Evolutionary conservation across 352 stramenopile species (phyloP), one percentile per base, ranked within the genome.

Genomic region (Phytopythium sindhum): DNA sequence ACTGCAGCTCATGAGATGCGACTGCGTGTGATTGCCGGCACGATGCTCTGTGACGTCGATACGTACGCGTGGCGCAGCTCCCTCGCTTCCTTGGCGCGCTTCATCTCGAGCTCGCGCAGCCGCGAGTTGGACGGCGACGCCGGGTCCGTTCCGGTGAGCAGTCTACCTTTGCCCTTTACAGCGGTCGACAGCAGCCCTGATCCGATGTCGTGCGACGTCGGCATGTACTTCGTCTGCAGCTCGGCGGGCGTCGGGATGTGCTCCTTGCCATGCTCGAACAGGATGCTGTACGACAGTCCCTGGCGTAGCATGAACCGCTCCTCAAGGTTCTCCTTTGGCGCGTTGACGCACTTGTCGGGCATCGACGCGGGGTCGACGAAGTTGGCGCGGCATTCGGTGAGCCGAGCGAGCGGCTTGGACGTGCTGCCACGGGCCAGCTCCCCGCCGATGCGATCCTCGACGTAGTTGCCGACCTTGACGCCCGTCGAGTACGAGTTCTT

Each of bases 381-480:
- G 63, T 68, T 89, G 7, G 77, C 79, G 2, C 62, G 76, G 48
- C 72, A 72, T 57, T 91, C 84, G 10, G 77, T 84, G 55, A 67
- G 63, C 39, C 68, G 78, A 23, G 71, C 73, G 45, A 90, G 74
- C 15, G 75, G 69, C 29, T 82, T 72, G 23, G 61, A 64, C 15
- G 66, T 62, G 51, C 73, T 80, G 51, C 57, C 69, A 2, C 45
- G 57, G 29, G 84, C 86, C 29, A 93, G 67, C 9, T 79, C 62
- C 0, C 57, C 61, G n/a, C 86, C 86, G 44, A 91, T 84, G 17
- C 83, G 77, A 51, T 95, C 86, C 56, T 95, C 84, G 35, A 93
- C 86, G 71, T 90, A 95, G 67, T 93, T 95, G 37, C 86, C 84
- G 64, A 91, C 70, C 68, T 91, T 91, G 51, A 91, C 80, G 31